These are phyloP conservation scores for Amauroascus verrucosus DNA, from an alignment of 2,329 filamentous ascomycete species.

Conservation along the genomic window DNA sequence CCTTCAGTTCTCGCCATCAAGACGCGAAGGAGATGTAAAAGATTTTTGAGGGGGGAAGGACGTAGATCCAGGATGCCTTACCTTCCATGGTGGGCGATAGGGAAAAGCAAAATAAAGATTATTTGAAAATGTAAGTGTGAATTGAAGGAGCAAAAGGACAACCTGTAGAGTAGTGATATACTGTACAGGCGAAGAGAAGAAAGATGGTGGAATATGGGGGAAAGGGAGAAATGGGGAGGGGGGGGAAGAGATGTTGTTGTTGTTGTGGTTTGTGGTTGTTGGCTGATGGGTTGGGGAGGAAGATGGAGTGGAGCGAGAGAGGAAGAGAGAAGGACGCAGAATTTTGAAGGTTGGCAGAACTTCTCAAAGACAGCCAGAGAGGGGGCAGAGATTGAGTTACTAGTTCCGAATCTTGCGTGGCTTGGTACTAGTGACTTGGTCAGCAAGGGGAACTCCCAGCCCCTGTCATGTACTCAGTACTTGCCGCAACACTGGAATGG, in stretches of 20 bases:
- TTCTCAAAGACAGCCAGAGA: background rate
- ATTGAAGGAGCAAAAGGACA: constrained; percentile 23
- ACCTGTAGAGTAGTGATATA: constrained; percentile 14
- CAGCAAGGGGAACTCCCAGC: background rate
- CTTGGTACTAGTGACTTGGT: constrained; percentile 6
- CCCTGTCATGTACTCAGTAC: constrained; percentile 5
- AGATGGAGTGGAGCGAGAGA: constrained; percentile 12
- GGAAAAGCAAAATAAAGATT: constrained; percentile 28
- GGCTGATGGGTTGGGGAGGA: background rate
- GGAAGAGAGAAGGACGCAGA: constrained; percentile 13
- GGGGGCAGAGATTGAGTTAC: background rate
- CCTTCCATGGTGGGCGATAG: constrained; percentile 50
- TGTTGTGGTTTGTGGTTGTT: constrained; percentile 11
- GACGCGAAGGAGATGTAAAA: constrained; percentile 15
- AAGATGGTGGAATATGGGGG: background rate
- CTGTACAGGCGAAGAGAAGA: constrained; percentile 15
- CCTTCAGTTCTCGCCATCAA: constrained; percentile 17
- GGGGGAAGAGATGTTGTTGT: constrained; percentile 15
- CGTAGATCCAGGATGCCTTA: constrained; percentile 37
- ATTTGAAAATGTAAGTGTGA: constrained; percentile 24
- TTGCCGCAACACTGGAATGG: background rate
- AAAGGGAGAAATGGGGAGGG: constrained; percentile 17
- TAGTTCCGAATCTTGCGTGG: constrained; percentile 7
- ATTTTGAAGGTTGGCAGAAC: constrained; percentile 6
- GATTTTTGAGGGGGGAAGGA: constrained; percentile 14